Percentiles rank a stretch among this genome's conserved stretches.
phyloP scores from a whole-genome alignment of 1,139 yeast species.

The Geotrichum restrictum region DNA sequence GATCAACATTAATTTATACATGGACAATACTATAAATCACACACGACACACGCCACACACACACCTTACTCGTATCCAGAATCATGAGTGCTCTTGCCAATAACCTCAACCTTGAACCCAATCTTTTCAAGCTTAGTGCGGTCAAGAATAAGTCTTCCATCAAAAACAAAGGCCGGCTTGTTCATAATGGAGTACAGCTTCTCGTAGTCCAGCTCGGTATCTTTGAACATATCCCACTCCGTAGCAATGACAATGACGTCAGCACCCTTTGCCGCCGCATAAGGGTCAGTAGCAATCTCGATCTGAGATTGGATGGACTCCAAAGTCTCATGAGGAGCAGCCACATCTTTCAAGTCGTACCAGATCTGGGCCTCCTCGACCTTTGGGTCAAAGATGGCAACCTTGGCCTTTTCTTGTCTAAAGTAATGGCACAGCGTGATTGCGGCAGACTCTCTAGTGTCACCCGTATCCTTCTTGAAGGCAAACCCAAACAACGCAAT shows the following conservation, averaged over 20 bases:
- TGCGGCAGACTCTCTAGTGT: conserved; percentile 34
- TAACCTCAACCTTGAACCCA: conserved; percentile 28
- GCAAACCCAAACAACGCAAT: conserved; percentile 33
- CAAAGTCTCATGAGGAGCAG: conserved; percentile 22
- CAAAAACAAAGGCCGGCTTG: conserved; percentile 34
- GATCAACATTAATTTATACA: background rate
- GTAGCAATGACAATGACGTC: conserved; percentile 34
- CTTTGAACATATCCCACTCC: conserved; percentile 34
- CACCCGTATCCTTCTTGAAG: conserved; percentile 35
- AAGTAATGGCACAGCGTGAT: conserved; percentile 31
- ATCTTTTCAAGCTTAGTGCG: conserved; percentile 27
- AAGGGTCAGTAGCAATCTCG: conserved; percentile 26
- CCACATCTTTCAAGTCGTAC: conserved; percentile 29
- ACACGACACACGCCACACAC: too few relatives aligned
- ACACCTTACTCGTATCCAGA: conserved; percentile 20
- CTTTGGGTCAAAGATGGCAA: conserved; percentile 34
- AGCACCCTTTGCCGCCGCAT: conserved; percentile 31
- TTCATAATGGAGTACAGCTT: conserved; percentile 30
- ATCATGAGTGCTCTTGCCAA: conserved; percentile 25
- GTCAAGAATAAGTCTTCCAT: conserved; percentile 31
- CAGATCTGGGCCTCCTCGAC: conserved; percentile 33
- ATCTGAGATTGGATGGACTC: conserved; percentile 26
- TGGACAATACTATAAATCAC: too few relatives aligned
- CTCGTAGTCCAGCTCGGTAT: conserved; percentile 29
- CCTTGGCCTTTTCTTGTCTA: conserved; percentile 29